phyloP scores from a whole-genome alignment of 2,329 filamentous ascomycete genomes.

The Clonostachys solani region DNA sequence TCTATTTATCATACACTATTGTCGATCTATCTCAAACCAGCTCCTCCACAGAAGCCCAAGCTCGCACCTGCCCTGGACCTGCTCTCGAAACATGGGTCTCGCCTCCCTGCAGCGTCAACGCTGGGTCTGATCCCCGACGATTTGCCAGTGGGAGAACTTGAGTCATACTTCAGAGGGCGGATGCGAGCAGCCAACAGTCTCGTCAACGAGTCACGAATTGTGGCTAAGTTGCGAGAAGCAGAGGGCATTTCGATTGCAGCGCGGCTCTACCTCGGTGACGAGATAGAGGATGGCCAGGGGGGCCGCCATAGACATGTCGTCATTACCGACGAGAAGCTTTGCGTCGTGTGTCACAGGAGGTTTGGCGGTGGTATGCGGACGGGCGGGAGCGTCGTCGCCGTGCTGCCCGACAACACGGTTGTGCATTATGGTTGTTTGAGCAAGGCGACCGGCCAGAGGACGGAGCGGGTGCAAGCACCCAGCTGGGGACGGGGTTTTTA shows the following conservation, averaged over 20 bases:
- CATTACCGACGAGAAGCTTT: conserved; percentile 83
- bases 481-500: conserved; percentile 31
- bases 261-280: conserved; percentile 68
- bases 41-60: conserved; percentile 65
- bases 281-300: conserved; percentile 43
- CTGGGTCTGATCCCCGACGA: conserved; percentile 79
- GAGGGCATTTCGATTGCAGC: conserved; percentile 76
- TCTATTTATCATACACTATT: conserved; percentile 93
- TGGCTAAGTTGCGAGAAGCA: conserved; percentile 71
- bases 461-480: conserved; percentile 21
- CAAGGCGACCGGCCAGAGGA: conserved; percentile 32
- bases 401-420: conserved; percentile 77
- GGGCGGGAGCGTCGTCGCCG: conserved; percentile 85
- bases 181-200: conserved; percentile 82
- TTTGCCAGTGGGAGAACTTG: conserved; percentile 74
- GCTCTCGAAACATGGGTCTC: conserved; percentile 87
- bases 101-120: conserved; percentile 82
- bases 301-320: conserved; percentile 65
- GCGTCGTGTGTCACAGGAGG: conserved; percentile 88
- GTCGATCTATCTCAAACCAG: conserved; percentile 82
- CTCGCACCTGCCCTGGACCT: conserved; percentile 79
- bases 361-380: conserved; percentile 81
- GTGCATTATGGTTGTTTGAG: conserved; percentile 78
- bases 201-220: conserved; percentile 75
- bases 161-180: conserved; percentile 86